Evolutionary conservation across 768 basidiomycete species (phyloP), one percentile per base, ranked within the genome.

Genomic region (Boletus eberwhitei): DNA sequence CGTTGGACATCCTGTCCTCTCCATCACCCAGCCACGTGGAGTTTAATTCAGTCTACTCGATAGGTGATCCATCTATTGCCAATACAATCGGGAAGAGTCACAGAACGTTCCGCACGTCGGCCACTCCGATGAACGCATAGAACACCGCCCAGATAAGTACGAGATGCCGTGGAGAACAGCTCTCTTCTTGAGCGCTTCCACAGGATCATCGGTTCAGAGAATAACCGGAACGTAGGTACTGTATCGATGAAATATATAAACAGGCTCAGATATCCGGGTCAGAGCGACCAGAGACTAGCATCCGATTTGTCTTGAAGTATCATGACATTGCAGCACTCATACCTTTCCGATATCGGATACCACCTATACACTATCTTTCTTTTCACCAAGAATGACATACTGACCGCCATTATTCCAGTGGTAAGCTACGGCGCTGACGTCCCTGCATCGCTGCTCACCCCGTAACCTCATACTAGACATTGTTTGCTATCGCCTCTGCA

Each of bases 301-400:
- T 6, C 17, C n/a, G 5, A 34, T 17, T 46, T 26, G 17, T 32
- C 34, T 22, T 41, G 12, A 37, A 35, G 41, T 11, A 50, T 24
- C 48, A 67, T 67, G 64, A 64, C 59, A 19, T 54, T 67, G 12
- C 59, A 64, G 24, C 46, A 41, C 43, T 48, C 52, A 4, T 6
- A 11, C 3, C 22, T 61, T 16, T 53, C 55, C 26, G 53, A 68
- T 4, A 52, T 69, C 26, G 32, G 21, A 48, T 63, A 62, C 39
- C 54, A 68, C 41, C 52, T 70, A 29, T 64, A 69, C 43, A 71
- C 66, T 21, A 35, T 71, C 29, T 75, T 72, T 50, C 72, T 77
- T 32, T 79, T 80, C 66, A 75, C 72, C 22, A 73, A 74, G 57
- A 74, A 77, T 14, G 80, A 81, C 57, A 70, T 79, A 56, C 69